These are phyloP conservation scores for Neurospora sp. DNA, from an alignment of 495 filamentous ascomycete species.

Conservation along the genomic window DNA sequence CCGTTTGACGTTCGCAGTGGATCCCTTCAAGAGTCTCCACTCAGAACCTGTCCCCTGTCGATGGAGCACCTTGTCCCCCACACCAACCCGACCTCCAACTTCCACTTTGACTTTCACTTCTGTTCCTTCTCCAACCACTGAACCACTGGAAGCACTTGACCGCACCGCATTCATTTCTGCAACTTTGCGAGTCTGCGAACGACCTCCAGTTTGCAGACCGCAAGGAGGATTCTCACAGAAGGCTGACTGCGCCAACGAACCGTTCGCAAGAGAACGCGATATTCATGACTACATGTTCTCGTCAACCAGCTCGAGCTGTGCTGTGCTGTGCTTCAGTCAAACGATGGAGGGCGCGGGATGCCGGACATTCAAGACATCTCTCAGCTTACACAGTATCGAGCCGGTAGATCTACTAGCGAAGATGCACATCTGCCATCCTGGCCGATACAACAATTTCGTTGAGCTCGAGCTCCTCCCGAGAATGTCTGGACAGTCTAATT, in stretches of 20 bases:
- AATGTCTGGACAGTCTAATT: neutral
- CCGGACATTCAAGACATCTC: neutral
- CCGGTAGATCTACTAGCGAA: neutral
- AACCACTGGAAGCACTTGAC: neutral
- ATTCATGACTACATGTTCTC: neutral
- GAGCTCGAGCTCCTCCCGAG: neutral
- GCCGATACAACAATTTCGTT: neutral
- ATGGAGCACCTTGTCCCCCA: neutral
- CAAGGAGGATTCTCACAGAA: neutral
- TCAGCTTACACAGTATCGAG: neutral
- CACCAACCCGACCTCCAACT: neutral
- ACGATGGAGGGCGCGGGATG: neutral
- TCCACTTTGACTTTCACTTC: neutral
- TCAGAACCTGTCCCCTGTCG: neutral
- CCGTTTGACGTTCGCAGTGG: neutral
- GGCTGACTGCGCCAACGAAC: neutral
- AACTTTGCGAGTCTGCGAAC: neutral
- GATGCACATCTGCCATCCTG: neutral
- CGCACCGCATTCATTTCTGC: neutral
- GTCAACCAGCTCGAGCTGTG: neutral
- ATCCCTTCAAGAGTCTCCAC: neutral
- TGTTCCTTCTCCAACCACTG: neutral
- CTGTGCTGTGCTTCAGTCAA: neutral
- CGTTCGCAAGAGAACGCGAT: neutral
- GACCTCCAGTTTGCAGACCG: neutral